Evolutionary conservation across 208 protist genomes (phyloP).

Genomic region (Balamuthia mandrillaris): DNA sequence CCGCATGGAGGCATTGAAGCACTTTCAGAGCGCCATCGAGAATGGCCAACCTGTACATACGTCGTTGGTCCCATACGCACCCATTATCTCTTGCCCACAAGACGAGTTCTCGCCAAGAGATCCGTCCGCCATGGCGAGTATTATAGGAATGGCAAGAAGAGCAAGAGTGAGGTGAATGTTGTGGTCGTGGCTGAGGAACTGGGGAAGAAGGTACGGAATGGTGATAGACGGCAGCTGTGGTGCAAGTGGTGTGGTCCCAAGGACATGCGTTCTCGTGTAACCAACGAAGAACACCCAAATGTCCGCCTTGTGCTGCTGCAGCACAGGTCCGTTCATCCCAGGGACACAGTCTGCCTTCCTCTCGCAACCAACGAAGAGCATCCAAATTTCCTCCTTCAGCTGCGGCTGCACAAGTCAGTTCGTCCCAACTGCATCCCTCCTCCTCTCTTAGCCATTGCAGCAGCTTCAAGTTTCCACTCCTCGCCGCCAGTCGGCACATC

Average conservation of each 20-base stretch:
- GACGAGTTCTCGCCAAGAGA: too few species aligned
- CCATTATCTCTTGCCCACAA: too few species aligned
- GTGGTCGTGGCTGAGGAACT: too few species aligned
- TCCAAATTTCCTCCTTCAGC: background rate
- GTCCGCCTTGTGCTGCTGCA: background rate
- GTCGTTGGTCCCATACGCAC: too few species aligned
- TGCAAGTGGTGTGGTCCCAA: background rate
- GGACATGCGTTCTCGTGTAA: background rate
- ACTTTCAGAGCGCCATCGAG: too few species aligned
- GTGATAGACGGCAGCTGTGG: background rate
- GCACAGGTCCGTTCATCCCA: background rate
- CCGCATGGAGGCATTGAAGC: too few species aligned
- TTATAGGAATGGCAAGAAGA: too few species aligned
- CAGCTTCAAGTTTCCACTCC: background rate
- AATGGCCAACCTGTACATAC: too few species aligned
- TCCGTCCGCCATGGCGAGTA: too few species aligned
- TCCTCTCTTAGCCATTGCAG: background rate
- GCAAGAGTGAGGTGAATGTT: too few species aligned
- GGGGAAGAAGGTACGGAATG: too few species aligned
- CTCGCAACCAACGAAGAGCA: background rate
- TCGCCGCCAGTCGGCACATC: background rate
- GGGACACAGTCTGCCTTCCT: background rate
- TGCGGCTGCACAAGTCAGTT: background rate
- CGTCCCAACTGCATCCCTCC: background rate
- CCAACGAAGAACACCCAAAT: background rate